These are phyloP conservation scores for Bolboschoenus planiculmis DNA, from an alignment of 176 grass and related monocot species.

Conservation along the genomic window DNA sequence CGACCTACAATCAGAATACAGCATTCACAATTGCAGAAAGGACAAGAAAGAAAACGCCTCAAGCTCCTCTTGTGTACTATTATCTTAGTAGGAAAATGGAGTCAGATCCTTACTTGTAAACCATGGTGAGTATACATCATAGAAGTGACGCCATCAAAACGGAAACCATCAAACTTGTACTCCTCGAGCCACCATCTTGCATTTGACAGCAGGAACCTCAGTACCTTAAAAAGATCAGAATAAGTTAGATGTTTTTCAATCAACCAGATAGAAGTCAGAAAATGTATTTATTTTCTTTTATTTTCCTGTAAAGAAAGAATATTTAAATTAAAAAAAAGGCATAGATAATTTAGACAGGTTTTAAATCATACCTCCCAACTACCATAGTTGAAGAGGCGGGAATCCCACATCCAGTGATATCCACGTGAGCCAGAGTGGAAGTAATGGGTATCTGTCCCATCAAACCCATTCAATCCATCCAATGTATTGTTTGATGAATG, in stretches of 20 bases:
- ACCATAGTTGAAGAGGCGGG: constrained; percentile 83
- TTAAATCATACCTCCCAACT: constrained; percentile 67
- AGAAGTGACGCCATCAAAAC: constrained; percentile 91
- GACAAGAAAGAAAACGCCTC: neutral
- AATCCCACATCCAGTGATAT: constrained; percentile 98
- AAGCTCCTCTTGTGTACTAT: neutral
- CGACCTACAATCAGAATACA: constrained; percentile 36
- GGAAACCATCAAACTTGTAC: constrained; percentile 91
- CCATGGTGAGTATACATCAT: constrained; percentile 98
- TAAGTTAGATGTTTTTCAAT: neutral
- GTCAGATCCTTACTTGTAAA: constrained; percentile 47
- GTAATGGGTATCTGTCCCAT: constrained; percentile 89
- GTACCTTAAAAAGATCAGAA: constrained; percentile 38
- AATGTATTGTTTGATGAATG: constrained; percentile 81
- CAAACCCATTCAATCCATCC: constrained; percentile 85
- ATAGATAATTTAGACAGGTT: constrained; percentile 14
- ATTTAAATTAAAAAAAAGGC: neutral
- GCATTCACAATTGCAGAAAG: neutral
- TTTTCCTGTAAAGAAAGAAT: neutral
- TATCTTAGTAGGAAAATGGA: neutral
- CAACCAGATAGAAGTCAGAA: neutral
- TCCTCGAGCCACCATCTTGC: constrained; percentile 97
- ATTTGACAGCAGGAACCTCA: constrained; percentile 87
- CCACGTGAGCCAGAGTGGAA: constrained; percentile 67
- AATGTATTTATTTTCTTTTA: constrained; percentile 6